Evolutionary conservation across 495 filamentous ascomycete genomes (phyloP), one percentile per base, ranked within the genome.

Genomic region (Aspergillus campestris): DNA sequence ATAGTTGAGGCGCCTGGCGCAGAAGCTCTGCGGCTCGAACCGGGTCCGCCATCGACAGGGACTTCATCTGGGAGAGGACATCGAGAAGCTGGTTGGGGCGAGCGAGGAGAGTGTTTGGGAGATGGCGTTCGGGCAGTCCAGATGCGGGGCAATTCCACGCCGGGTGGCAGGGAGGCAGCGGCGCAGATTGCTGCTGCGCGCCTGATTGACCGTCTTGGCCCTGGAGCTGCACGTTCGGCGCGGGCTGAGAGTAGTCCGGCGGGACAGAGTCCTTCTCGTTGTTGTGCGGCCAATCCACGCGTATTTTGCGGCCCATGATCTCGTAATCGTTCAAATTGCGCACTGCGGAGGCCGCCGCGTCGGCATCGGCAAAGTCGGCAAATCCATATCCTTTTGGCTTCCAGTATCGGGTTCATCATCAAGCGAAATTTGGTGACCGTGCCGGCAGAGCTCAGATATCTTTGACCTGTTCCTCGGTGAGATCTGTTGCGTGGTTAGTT

Each of bases 281-380:
- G 59, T 95, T 89, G 61, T 95, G 92, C 24, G 86, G 89, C 64
- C 89, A 98, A 61, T 95, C 92, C 29, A 98, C 92, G 28, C 90
- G 80, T 44, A 98, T 75, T 58, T 94, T 94, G 44, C 92, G 81
- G 14, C 87, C 88, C 88, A 95, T 94, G 48, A 95, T 82, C 61
- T 97, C 91, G 72, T 90, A 81, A 60, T 94, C 88, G 70, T 98
- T 94, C 30, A 98, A 73, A 59, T 98, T 98, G 47, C 92, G 84
- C 13, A 97, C 90, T 6, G 92, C 92, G 1, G 89, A 94, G 34
- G 91, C 87, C 13, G 92, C 92, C 6, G 88, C 86, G 56, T 98
- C 92, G 65, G 71, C 74, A 53, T 98, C 92, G 24, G 83, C 79
- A 57, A 89, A 98, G 54, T 97, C 91, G 34, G 88, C 87, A 56